A percentile compares a stretch with the other conserved stretches of the same genome.
phyloP scores from a whole-genome alignment of 139 green algal species.

The Edaphochlamys debaryana region DNA sequence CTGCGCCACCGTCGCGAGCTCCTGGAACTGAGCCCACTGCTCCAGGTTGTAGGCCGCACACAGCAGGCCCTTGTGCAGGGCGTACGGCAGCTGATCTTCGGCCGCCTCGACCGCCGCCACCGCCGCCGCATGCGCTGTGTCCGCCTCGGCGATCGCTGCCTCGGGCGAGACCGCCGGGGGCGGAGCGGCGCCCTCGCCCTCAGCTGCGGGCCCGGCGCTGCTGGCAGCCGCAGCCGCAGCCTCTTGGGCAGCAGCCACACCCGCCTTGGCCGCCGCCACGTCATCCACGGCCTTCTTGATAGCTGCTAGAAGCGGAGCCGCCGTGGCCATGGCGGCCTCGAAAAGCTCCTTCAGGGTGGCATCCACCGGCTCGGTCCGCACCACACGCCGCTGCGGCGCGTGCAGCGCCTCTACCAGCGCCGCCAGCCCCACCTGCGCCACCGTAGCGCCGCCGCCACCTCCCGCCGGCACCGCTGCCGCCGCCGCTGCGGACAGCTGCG shows the following conservation, averaged over 20 bases:
- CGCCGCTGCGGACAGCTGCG: conserved; percentile 1
- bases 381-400: conserved; percentile 39
- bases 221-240: neutral
- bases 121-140: neutral
- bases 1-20: conserved; percentile 42
- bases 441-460: neutral
- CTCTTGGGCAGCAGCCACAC: neutral
- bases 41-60: conserved; percentile 60
- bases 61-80: conserved; percentile 51
- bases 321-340: conserved; percentile 44
- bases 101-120: neutral
- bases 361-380: conserved; percentile 45
- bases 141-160: neutral
- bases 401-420: conserved; percentile 43
- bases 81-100: neutral
- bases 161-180: neutral
- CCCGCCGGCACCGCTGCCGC: neutral
- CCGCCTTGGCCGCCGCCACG: neutral
- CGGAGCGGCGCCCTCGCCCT: too few species aligned
- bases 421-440: conserved; percentile 14
- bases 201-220: too few species aligned
- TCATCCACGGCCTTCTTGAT: conserved; percentile 27
- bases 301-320: conserved; percentile 31
- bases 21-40: conserved; percentile 40
- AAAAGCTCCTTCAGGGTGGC: conserved; percentile 63